phyloP scores from a whole-genome alignment of 495 filamentous ascomycete genomes.

The Trichoderma reesei region DNA sequence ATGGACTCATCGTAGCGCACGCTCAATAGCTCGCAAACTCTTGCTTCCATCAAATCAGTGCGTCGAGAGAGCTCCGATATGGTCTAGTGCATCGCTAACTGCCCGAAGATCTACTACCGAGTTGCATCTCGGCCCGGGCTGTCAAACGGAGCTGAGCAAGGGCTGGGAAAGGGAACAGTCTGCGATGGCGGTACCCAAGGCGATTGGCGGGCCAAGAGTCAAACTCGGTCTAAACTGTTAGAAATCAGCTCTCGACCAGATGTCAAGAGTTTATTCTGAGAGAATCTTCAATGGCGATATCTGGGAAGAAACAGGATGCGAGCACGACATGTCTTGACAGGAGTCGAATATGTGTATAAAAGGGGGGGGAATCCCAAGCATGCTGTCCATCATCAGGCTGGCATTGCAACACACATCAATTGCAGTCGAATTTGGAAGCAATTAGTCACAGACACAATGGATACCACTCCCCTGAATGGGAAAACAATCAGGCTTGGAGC shows the following conservation, averaged over 20 bases:
- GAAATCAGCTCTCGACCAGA: not conserved
- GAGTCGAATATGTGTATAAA: not conserved
- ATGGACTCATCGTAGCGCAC: not conserved
- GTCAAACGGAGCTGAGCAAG: not conserved
- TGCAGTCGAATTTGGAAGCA: not conserved
- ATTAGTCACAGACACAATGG: not conserved
- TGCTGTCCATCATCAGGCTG: not conserved
- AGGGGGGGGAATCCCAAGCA: not conserved
- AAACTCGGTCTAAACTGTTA: not conserved
- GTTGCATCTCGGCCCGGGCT: not conserved
- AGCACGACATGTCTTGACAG: not conserved
- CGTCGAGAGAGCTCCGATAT: not conserved
- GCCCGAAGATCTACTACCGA: not conserved
- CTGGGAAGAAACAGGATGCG: not conserved
- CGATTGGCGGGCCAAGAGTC: not conserved
- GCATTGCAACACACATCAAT: not conserved
- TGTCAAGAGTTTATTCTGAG: too few relatives aligned
- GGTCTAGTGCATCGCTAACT: not conserved
- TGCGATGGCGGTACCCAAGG: not conserved
- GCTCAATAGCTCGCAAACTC: not conserved
- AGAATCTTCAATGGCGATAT: not conserved
- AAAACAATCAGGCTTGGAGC: slow-evolving; percentile 24
- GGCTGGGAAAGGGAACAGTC: not conserved
- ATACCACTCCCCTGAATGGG: not conserved
- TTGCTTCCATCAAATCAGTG: not conserved